These are phyloP conservation scores for Russula sp. DNA, from an alignment of 768 basidiomycete species.

Conservation along the genomic window DNA sequence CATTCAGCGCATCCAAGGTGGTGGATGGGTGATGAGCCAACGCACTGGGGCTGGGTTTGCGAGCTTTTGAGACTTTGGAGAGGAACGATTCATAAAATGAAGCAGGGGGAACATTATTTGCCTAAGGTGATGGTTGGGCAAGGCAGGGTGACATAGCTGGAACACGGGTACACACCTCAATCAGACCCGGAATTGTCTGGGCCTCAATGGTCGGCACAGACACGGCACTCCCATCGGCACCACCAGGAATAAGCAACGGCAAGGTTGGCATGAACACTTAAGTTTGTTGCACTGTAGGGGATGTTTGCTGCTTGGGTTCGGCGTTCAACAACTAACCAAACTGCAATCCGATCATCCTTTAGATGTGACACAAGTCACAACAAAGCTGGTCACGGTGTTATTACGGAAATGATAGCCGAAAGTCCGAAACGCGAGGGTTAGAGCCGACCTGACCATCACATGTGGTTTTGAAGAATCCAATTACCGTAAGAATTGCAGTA, in stretches of 20 bases:
- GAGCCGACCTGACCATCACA: no score
- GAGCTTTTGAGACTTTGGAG: slow-evolving; percentile 52
- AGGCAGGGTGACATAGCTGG: not conserved
- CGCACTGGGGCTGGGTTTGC: slow-evolving; percentile 52
- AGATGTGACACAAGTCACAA: no score
- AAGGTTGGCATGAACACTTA: not conserved
- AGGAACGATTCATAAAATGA: slow-evolving; percentile 54
- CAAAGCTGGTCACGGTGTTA: no score
- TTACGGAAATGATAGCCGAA: no score
- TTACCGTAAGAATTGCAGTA: no score
- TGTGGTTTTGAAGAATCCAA: no score
- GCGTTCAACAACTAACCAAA: no score
- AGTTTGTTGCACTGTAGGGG: no score
- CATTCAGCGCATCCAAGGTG: not conserved
- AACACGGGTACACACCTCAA: not conserved
- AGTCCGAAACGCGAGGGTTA: no score
- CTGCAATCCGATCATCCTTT: no score
- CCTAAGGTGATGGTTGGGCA: not conserved
- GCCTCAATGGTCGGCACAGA: not conserved
- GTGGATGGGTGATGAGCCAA: not conserved
- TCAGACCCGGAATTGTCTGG: not conserved
- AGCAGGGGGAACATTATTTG: slow-evolving; percentile 34
- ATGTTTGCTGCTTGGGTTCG: no score
- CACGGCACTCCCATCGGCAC: not conserved
- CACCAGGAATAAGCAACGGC: not conserved